Conservation (phyloP, 345 rosid genomes). For the Raphanus raphanistrum region DNA sequence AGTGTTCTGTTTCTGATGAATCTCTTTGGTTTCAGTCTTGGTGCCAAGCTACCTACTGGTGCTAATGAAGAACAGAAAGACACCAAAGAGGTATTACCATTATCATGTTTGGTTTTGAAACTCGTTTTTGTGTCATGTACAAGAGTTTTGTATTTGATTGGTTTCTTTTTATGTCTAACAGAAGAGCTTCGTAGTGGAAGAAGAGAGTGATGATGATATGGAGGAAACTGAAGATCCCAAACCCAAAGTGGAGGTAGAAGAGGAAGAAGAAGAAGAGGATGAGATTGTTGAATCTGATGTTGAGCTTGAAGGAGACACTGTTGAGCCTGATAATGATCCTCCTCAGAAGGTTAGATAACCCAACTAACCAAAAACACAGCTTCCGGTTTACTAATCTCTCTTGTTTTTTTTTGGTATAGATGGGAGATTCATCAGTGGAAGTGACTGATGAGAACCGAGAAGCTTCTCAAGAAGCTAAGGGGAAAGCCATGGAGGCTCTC, state of each 20-base stretch:
- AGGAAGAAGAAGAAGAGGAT: slow-evolving; percentile 74
- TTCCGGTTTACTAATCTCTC: background rate
- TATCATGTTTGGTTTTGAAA: background rate
- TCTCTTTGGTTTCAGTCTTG: slow-evolving; percentile 58
- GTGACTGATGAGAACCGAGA: slow-evolving; percentile 88
- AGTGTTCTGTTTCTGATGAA: background rate
- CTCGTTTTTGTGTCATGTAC: background rate
- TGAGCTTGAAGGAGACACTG: slow-evolving; percentile 89
- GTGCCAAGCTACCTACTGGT: slow-evolving; percentile 68
- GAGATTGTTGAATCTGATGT: slow-evolving; percentile 90
- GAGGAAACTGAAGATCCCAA: slow-evolving; percentile 46
- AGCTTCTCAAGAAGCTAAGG: slow-evolving; percentile 79
- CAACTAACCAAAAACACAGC: background rate
- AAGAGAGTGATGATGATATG: slow-evolving; percentile 71
- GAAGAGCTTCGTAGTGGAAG: slow-evolving; percentile 69
- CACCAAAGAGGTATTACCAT: slow-evolving; percentile 54
- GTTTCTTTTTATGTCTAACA: slow-evolving; percentile 28
- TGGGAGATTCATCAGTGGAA: slow-evolving; percentile 84
- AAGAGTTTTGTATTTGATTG: background rate
- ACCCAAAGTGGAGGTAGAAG: slow-evolving; percentile 46
- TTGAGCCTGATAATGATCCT: slow-evolving; percentile 91
- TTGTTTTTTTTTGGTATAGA: slow-evolving; percentile 43
- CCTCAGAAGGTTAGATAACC: slow-evolving; percentile 63
- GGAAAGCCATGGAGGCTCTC: slow-evolving; percentile 77
- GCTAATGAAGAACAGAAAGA: slow-evolving; percentile 35